A percentile compares a stretch with the other conserved stretches of the same genome.
phyloP scores from a whole-genome alignment of 2,329 filamentous ascomycete species.

The Emmonsia crescens region DNA sequence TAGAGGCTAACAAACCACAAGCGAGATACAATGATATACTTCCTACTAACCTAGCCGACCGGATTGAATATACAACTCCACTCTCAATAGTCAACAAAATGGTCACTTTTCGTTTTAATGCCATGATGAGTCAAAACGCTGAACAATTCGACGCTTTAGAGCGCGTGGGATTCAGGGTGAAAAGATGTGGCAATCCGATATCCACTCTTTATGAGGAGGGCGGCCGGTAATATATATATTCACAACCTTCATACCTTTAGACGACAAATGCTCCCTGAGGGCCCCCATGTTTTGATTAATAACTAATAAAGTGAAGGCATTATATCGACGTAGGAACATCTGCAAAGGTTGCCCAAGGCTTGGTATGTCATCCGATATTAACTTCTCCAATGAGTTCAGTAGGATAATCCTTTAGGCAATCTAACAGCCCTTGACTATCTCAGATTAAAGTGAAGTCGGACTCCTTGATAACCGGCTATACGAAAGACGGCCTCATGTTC shows the following conservation, averaged over 20 bases:
- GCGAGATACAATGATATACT: constrained; percentile 14
- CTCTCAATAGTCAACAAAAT: constrained; percentile 17
- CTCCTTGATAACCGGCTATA: constrained; percentile 26
- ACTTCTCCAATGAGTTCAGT: neutral
- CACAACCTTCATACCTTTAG: neutral
- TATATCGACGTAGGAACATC: constrained; percentile 39
- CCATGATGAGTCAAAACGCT: constrained; percentile 23
- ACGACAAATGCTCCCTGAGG: neutral
- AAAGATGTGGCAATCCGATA: constrained; percentile 28
- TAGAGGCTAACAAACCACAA: neutral
- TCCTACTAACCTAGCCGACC: constrained; percentile 14
- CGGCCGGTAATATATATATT: constrained; percentile 38
- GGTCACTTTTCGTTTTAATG: constrained; percentile 23
- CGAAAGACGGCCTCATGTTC: constrained; percentile 33
- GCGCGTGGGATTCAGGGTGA: constrained; percentile 33
- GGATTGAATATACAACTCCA: constrained; percentile 18
- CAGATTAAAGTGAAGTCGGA: constrained; percentile 37
- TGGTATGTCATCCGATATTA: constrained; percentile 6
- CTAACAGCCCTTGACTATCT: neutral
- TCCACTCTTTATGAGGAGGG: constrained; percentile 32
- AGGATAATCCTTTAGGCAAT: neutral
- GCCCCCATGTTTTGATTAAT: neutral
- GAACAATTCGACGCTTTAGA: constrained; percentile 33
- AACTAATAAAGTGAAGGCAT: neutral
- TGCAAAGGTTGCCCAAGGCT: constrained; percentile 32